Evolutionary conservation across 2,329 filamentous ascomycete species (phyloP).

Genomic region (Colletotrichum ledebouriae): DNA sequence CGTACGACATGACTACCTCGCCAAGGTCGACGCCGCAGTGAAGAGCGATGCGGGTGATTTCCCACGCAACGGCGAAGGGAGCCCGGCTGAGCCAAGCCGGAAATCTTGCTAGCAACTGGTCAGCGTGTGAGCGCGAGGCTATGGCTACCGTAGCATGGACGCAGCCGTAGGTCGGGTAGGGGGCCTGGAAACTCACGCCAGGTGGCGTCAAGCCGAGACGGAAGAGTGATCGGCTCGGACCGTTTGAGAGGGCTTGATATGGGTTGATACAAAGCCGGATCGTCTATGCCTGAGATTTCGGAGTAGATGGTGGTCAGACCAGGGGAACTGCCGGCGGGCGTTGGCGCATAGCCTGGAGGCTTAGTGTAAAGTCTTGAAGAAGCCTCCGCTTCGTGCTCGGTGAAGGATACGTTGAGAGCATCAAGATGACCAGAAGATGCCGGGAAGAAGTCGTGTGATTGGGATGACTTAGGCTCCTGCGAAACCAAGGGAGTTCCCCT

Average conservation of each 20-base stretch:
- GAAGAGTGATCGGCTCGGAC: slow-evolving; percentile 24
- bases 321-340: background rate
- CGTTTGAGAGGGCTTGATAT: background rate
- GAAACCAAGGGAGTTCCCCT: background rate
- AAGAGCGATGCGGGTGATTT: slow-evolving; percentile 62
- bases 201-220: slow-evolving; percentile 23
- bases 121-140: background rate
- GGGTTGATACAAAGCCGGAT: background rate
- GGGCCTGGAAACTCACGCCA: slow-evolving; percentile 17
- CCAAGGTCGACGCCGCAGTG: slow-evolving; percentile 59
- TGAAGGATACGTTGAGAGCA: slow-evolving; percentile 25
- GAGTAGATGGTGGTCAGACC: background rate
- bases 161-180: too few species aligned
- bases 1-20: slow-evolving; percentile 53
- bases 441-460: slow-evolving; percentile 26
- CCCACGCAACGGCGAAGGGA: slow-evolving; percentile 66
- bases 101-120: slow-evolving; percentile 22
- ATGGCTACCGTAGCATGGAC: background rate
- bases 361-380: background rate
- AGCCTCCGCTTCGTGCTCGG: slow-evolving; percentile 7
- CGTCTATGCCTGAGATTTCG: background rate
- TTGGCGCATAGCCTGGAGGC: background rate
- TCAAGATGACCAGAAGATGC: slow-evolving; percentile 22
- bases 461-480: slow-evolving; percentile 5
- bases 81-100: slow-evolving; percentile 53